These are phyloP conservation scores for Eragrostis nindensis DNA, from an alignment of 176 grass and related monocot genomes.

Conservation along the genomic window DNA sequence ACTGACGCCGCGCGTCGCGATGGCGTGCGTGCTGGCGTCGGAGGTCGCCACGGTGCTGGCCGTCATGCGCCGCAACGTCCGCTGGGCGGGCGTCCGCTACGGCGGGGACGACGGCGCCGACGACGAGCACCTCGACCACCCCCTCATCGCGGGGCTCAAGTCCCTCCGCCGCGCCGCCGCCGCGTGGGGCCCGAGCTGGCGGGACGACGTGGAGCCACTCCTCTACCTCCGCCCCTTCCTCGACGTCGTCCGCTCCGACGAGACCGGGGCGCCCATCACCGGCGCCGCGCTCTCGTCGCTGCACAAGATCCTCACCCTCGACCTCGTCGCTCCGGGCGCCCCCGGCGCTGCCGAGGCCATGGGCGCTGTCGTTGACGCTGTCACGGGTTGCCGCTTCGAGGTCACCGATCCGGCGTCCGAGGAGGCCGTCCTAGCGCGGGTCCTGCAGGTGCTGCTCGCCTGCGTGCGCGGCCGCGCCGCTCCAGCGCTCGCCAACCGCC, in stretches of 20 bases:
- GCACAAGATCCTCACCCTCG: slow-evolving; percentile 87
- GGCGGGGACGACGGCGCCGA: slow-evolving; percentile 56
- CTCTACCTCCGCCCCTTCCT: slow-evolving; percentile 83
- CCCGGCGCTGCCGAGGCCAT: slow-evolving; percentile 55
- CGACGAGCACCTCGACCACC: slow-evolving; percentile 80
- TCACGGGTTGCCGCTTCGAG: slow-evolving; percentile 90
- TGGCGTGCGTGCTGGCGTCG: slow-evolving; percentile 82
- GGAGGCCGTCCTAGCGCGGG: slow-evolving; percentile 86
- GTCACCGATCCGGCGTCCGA: slow-evolving; percentile 94
- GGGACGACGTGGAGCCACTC: slow-evolving; percentile 53
- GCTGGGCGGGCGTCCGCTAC: slow-evolving; percentile 80
- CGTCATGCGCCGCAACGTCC: slow-evolving; percentile 97
- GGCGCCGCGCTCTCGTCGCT: slow-evolving; percentile 83
- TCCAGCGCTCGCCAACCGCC: slow-evolving; percentile 62
- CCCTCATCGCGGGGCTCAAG: slow-evolving; percentile 76
- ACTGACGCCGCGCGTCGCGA: slow-evolving; percentile 39
- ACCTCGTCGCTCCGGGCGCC: slow-evolving; percentile 54
- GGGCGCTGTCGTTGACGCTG: slow-evolving; percentile 82
- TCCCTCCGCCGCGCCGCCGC: slow-evolving; percentile 67
- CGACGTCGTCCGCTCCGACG: slow-evolving; percentile 89
- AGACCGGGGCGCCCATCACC: slow-evolving; percentile 95
- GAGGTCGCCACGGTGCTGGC: slow-evolving; percentile 96
- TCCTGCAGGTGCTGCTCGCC: slow-evolving; percentile 86
- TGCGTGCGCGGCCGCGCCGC: slow-evolving; percentile 74
- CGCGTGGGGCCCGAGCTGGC: slow-evolving; percentile 47